Conservation (phyloP, 2,329 filamentous ascomycete species). For the Fusarium mexicanum region DNA sequence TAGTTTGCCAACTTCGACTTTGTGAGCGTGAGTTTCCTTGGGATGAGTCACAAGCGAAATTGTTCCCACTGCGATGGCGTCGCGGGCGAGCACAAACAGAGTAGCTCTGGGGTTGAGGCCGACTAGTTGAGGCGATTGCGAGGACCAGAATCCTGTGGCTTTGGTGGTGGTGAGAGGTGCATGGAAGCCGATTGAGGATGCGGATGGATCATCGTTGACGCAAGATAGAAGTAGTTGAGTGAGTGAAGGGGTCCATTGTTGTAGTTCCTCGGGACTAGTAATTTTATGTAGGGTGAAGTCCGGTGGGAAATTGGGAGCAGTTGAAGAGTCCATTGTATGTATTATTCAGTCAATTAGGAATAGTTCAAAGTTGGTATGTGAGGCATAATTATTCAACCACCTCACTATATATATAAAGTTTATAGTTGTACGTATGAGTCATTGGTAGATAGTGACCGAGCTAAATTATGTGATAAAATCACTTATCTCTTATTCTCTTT, state of each 20-base stretch:
- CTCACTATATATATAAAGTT: not conserved
- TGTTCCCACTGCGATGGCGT: not conserved
- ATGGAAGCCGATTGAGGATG: not conserved
- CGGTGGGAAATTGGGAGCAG: not conserved
- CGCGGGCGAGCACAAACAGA: not conserved
- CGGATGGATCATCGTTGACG: not conserved
- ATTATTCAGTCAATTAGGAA: fast-evolving
- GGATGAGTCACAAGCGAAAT: not conserved
- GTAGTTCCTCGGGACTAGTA: not conserved
- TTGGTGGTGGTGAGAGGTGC: not conserved
- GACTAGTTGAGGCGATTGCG: not conserved
- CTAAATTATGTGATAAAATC: not conserved
- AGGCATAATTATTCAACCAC: fast-evolving
- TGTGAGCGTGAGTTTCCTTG: not conserved
- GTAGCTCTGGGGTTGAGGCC: not conserved
- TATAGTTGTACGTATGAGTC: not conserved
- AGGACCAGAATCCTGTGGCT: not conserved
- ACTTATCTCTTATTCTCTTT: not conserved
- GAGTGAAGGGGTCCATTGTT: not conserved
- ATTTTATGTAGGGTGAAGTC: not conserved
- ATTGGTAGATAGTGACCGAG: not conserved
- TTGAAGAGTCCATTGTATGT: not conserved
- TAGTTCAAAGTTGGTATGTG: fast-evolving
- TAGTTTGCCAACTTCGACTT: not conserved
- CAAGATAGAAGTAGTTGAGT: not conserved